A percentile compares a stretch with the other conserved stretches of the same genome.
Conservation (phyloP, 768 basidiomycete genomes). For the Lentinula sp. region DNA sequence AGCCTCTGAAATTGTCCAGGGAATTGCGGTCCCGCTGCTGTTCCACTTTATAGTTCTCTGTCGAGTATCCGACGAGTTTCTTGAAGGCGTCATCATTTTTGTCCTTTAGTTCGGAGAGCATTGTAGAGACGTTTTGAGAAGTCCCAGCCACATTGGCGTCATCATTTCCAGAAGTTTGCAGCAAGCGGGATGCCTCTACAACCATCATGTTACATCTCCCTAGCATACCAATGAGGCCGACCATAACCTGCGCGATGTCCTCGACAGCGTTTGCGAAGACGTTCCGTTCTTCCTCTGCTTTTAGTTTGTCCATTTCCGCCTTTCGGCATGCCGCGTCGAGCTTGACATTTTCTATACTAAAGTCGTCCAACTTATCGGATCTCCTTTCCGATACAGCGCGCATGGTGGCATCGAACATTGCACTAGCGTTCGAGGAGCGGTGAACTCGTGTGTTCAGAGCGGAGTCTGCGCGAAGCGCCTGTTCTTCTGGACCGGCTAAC, state of each 20-base stretch:
- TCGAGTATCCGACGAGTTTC: constrained; percentile 60
- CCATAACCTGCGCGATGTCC: constrained; percentile 60
- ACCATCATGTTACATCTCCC: constrained; percentile 73
- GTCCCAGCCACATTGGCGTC: constrained; percentile 30
- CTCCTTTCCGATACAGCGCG: constrained; percentile 77
- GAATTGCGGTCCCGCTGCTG: constrained; percentile 20
- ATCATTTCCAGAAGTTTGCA: constrained; percentile 19
- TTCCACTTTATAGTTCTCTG: constrained; percentile 47
- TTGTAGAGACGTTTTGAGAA: constrained; percentile 41
- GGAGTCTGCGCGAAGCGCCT: constrained; percentile 53
- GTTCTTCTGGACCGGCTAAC: constrained; percentile 67
- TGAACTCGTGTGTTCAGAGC: constrained; percentile 51
- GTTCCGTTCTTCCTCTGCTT: constrained; percentile 60
- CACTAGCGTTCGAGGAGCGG: constrained; percentile 66
- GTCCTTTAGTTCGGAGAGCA: constrained; percentile 50
- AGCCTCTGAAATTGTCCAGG: constrained; percentile 47
- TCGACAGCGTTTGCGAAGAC: constrained; percentile 55
- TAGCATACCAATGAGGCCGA: constrained; percentile 74
- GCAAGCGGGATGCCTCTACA: constrained; percentile 43
- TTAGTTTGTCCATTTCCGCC: constrained; percentile 65
- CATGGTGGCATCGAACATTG: constrained; percentile 83
- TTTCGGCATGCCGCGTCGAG: constrained; percentile 59
- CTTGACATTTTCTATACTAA: constrained; percentile 62
- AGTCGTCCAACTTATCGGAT: constrained; percentile 73
- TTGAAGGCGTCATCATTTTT: constrained; percentile 69